Base-by-base conservation (phyloP, 2,329 filamentous ascomycete genomes). In the Botrytis medusae region DNA sequence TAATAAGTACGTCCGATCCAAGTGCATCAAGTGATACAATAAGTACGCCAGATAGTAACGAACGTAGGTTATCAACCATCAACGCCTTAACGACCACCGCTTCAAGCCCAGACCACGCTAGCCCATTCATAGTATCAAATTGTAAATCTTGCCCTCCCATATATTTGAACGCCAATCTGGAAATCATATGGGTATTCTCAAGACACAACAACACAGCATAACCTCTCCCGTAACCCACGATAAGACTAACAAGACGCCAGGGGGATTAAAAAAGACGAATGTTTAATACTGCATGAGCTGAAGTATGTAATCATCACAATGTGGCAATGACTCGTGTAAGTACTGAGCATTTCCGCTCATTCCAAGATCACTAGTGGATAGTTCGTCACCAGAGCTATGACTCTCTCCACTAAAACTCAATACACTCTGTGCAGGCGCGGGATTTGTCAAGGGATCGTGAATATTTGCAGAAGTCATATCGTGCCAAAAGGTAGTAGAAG, bases 361-460 rank as follows among this genome's bases (percentile, higher is more conserved):
- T 32, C 76, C 75, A 25, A 79, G 73, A 44, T 80, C 79, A 63
- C 75, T 79, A 22, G 75, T 72, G 14, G 76, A 78, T 48, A 81
- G 51, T 59, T 85, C 85, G 64, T 84, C 84, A 2, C 87, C 86
- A 25, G 87, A 88, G 25, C 84, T 88, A 73, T 89, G 77, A 73
- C 87, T 89, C 79, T 90, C 88, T 64, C 89, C 88, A 9, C 87
- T 89, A 74, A 89, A 87, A 80, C 87, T 89, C 44, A 89, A 80
- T 5, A 89, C 86, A 74, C 87, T 89, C 76, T 87, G 87, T 44
- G 86, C 81, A 76, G 81, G 68, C 75, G 80, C 74, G 74, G 80
- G 72, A 62, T 73, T 73, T 37, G 51, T 71, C 1, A 76, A 74
- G 54, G 82, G 78, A 67, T 84, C 83, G n/a, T 82, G 82, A 76